Evolutionary conservation across 1,284 basidiomycete genomes (phyloP).

Genomic region (Chalciporus sp.): DNA sequence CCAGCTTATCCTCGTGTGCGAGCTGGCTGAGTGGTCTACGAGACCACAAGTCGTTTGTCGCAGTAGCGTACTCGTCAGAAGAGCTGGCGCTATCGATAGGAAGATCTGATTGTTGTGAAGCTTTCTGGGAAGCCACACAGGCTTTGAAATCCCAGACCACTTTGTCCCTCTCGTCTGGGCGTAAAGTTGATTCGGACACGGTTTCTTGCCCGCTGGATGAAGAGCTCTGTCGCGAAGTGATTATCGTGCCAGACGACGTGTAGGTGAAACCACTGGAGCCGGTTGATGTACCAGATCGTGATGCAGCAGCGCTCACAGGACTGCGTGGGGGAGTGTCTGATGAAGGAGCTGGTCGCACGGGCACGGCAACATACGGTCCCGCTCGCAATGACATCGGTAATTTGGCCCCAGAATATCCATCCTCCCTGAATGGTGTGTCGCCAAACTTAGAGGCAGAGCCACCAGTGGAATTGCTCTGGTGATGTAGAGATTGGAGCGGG

Average conservation of each 20-base stretch:
- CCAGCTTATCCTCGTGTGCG: constrained; percentile 23
- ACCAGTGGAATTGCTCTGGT: constrained; percentile 32
- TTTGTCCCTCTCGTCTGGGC: constrained; percentile 35
- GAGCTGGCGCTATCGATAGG: constrained; percentile 25
- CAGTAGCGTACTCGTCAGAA: constrained; percentile 34
- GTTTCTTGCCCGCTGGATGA: constrained; percentile 36
- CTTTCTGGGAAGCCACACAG: constrained; percentile 20
- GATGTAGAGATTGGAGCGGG: constrained; percentile 27
- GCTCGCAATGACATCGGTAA: constrained; percentile 32
- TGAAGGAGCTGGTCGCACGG: constrained; percentile 19
- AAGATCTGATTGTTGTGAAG: constrained; percentile 19
- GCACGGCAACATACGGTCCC: constrained; percentile 26
- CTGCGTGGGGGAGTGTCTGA: constrained; percentile 55
- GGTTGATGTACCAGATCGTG: constrained; percentile 37
- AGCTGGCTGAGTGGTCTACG: constrained; percentile 35
- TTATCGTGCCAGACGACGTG: constrained; percentile 24
- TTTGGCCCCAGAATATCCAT: constrained; percentile 26
- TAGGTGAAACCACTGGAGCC: constrained; percentile 27
- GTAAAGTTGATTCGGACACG: constrained; percentile 33
- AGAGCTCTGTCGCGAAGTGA: constrained; percentile 32
- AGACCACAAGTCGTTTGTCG: constrained; percentile 34
- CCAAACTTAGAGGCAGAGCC: constrained; percentile 35
- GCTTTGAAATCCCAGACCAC: constrained; percentile 33
- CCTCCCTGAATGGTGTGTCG: constrained; percentile 32
- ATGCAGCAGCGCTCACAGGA: constrained; percentile 54